Percentiles rank a stretch among this genome's conserved stretches.
Conservation (phyloP, 345 rosid species). For the Citrus unshiu region DNA sequence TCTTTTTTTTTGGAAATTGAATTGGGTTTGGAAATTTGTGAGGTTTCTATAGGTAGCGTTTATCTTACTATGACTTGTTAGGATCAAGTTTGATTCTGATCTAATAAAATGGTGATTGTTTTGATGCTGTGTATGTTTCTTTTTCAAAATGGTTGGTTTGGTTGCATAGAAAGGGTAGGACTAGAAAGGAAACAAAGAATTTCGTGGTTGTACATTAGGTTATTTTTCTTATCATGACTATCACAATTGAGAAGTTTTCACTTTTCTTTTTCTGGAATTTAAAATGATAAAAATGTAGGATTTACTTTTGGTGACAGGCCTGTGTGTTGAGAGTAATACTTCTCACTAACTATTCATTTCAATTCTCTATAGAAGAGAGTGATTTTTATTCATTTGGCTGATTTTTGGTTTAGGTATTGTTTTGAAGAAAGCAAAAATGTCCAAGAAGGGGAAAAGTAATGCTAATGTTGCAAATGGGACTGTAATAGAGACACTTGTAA, state of each 20-base stretch:
- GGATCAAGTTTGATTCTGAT: background rate
- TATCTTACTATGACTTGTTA: slow-evolving; percentile 1
- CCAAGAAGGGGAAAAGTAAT: slow-evolving; percentile 60
- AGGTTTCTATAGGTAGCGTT: background rate
- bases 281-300: background rate
- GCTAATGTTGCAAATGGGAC: slow-evolving; percentile 52
- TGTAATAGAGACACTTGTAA: slow-evolving; percentile 65
- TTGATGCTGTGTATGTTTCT: slow-evolving; percentile 1
- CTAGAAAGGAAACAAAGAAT: background rate
- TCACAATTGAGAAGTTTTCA: background rate
- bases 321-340: background rate
- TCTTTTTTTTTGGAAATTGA: slow-evolving; percentile 1
- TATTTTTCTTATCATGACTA: background rate
- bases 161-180: background rate
- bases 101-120: background rate
- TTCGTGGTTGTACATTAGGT: no score
- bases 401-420: slow-evolving; percentile 56
- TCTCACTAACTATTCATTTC: background rate
- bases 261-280: background rate
- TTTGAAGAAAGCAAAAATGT: slow-evolving; percentile 76
- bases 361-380: background rate
- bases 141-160: background rate
- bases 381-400: background rate
- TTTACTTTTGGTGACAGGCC: background rate
- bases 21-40: slow-evolving; percentile 19